A percentile compares a stretch with the other conserved stretches of the same genome.
phyloP scores from a whole-genome alignment of 371 early-diverging fungal genomes.

The Zychaea mexicana region DNA sequence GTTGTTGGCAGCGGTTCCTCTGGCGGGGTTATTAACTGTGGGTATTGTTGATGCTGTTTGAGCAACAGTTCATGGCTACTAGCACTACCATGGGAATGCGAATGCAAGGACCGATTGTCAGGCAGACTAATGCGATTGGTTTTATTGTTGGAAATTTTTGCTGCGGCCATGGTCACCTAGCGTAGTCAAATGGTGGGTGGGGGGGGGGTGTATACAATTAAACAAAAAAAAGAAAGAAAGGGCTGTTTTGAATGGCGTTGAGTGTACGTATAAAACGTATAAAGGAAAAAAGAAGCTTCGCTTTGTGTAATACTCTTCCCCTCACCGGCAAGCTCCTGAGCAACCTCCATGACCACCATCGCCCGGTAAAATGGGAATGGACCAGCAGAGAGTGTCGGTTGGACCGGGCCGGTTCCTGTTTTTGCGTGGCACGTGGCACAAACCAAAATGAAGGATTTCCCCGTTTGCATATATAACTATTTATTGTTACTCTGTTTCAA shows the following conservation, averaged over 20 bases:
- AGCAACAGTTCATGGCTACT: not conserved
- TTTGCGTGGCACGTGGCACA: not conserved
- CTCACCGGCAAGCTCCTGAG: not conserved
- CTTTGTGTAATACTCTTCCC: too few relatives aligned
- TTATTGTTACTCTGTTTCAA: not conserved
- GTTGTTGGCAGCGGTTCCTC: not conserved
- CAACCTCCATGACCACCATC: too few relatives aligned
- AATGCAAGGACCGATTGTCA: not conserved
- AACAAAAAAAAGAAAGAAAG: not conserved
- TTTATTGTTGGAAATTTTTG: not conserved
- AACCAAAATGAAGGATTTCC: not conserved
- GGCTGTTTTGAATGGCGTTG: too few relatives aligned
- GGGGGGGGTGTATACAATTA: not conserved
- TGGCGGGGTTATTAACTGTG: not conserved
- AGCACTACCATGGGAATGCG: too few relatives aligned
- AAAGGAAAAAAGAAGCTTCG: too few relatives aligned
- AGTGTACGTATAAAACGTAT: too few relatives aligned
- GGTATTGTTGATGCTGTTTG: not conserved
- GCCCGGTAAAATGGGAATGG: not conserved
- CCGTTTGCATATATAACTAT: not conserved
- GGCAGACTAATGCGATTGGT: not conserved
- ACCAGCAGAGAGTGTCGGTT: too few relatives aligned
- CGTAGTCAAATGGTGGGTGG: too few relatives aligned
- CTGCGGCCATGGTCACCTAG: not conserved
- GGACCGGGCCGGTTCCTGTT: too few relatives aligned